A percentile compares a stretch with the other conserved stretches of the same genome.
These are phyloP conservation scores for Aureobasidium sp. DNA, from an alignment of 2,329 filamentous ascomycete genomes.

Conservation along the genomic window DNA sequence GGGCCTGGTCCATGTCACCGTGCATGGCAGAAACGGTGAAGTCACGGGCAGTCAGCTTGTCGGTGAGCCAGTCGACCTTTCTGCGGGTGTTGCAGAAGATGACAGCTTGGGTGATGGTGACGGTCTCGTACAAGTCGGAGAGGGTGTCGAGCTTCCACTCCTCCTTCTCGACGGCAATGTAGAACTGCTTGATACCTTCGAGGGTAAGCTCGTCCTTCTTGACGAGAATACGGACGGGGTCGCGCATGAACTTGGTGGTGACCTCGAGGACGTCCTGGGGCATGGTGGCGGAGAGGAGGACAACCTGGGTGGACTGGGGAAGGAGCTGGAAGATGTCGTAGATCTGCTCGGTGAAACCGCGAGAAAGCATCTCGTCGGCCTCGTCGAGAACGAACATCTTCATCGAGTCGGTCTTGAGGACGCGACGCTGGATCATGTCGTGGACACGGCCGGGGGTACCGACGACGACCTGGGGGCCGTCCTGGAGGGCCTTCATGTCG, in stretches of 20 bases:
- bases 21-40: constrained; percentile 99
- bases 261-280: constrained; percentile 98
- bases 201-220: constrained; percentile 99
- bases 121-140: constrained; percentile 96
- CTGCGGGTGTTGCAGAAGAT: constrained; percentile 99
- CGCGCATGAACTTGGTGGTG: constrained; percentile 99
- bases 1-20: constrained; percentile 96
- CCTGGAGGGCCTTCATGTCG: constrained; percentile 95
- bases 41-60: constrained; percentile 97
- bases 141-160: constrained; percentile 99
- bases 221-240: constrained; percentile 96
- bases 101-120: constrained; percentile 98
- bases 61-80: constrained; percentile 99
- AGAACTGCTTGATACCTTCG: constrained; percentile 99
- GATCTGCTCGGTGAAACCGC: constrained; percentile 99
- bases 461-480: constrained; percentile 94
- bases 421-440: constrained; percentile 98
- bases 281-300: constrained; percentile 96
- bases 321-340: constrained; percentile 99
- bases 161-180: constrained; percentile 99
- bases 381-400: constrained; percentile 99
- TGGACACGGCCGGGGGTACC: constrained; percentile 97
- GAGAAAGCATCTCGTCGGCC: constrained; percentile 98
- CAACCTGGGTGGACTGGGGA: constrained; percentile 95
- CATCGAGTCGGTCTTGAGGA: constrained; percentile 94